Percentiles rank a stretch among this genome's conserved stretches.
phyloP scores from a whole-genome alignment of 2,329 filamentous ascomycete genomes.

The Fusarium sp. region DNA sequence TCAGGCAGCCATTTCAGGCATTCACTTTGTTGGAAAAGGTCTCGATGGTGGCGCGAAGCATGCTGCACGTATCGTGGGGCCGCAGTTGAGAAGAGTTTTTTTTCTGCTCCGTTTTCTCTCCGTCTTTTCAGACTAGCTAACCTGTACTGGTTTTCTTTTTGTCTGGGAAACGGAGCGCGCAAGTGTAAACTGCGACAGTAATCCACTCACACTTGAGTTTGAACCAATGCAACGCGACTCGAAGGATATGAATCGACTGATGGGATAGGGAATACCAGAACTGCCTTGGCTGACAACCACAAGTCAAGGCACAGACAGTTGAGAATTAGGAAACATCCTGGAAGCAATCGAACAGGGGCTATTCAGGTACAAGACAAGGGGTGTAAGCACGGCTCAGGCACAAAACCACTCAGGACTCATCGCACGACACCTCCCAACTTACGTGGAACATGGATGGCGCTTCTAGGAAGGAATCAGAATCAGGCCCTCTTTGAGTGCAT shows the following conservation, averaged over 20 bases:
- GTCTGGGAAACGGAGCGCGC: constrained; percentile 28
- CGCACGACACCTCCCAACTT: constrained; percentile 21
- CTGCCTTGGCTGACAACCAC: neutral
- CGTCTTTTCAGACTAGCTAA: constrained; percentile 14
- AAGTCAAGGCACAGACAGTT: neutral
- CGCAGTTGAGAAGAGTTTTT: constrained; percentile 41
- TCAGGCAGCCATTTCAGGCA: constrained; percentile 30
- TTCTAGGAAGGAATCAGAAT: neutral
- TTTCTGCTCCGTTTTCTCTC: constrained; percentile 27
- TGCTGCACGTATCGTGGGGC: constrained; percentile 23
- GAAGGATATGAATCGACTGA: constrained; percentile 5
- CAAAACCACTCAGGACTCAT: constrained; percentile 35
- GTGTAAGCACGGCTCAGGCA: constrained; percentile 29
- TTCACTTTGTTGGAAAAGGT: neutral
- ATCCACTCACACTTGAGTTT: constrained; percentile 33
- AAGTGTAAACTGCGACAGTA: constrained; percentile 13
- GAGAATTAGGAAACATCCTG: constrained; percentile 1
- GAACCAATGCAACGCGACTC: constrained; percentile 6
- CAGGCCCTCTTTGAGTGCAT: constrained; percentile 43
- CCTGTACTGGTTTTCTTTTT: constrained; percentile 1
- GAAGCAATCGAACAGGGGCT: constrained; percentile 10
- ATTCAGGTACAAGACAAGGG: constrained; percentile 37
- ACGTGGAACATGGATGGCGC: constrained; percentile 8
- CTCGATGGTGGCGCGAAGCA: constrained; percentile 31
- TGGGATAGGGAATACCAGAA: constrained; percentile 1